Percentiles rank a stretch among this genome's conserved stretches.
phyloP scores from a whole-genome alignment of 1,284 basidiomycete species.

The Tylopilus sp. region DNA sequence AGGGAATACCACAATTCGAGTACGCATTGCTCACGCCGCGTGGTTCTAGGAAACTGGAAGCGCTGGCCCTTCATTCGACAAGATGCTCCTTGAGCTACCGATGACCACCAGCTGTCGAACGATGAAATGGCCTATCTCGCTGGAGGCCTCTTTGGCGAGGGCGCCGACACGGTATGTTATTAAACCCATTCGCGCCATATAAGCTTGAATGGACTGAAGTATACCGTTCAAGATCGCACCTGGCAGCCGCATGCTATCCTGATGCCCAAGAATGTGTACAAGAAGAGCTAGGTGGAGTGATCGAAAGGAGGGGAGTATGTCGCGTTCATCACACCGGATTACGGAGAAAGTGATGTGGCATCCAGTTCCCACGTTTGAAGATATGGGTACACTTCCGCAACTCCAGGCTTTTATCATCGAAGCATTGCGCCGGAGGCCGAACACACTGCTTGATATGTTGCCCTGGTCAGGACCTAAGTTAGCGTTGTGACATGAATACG shows the following conservation, averaged over 20 bases:
- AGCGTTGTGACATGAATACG: too few relatives aligned
- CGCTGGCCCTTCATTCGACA: conserved; percentile 5
- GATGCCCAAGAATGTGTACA: conserved; percentile 12
- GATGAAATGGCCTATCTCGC: conserved; percentile 19
- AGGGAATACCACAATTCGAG: neutral
- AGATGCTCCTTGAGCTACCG: conserved; percentile 8
- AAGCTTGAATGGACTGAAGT: neutral
- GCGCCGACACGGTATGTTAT: conserved; percentile 8
- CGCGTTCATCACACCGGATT: neutral
- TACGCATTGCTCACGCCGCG: neutral
- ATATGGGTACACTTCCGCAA: conserved; percentile 13
- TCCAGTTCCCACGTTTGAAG: conserved; percentile 12
- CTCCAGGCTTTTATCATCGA: conserved; percentile 26
- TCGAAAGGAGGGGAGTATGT: conserved; percentile 12
- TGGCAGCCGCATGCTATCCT: conserved; percentile 13
- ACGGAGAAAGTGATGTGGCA: neutral
- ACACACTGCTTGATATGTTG: conserved; percentile 20
- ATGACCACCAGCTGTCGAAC: conserved; percentile 8
- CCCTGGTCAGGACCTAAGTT: too few relatives aligned
- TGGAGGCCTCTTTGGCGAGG: conserved; percentile 10
- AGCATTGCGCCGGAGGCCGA: conserved; percentile 39
- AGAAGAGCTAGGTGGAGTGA: conserved; percentile 12
- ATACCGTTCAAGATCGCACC: conserved; percentile 2
- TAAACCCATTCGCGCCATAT: neutral
- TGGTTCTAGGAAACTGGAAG: neutral